Percentiles rank a stretch among this genome's conserved stretches.
Evolutionary conservation across 345 rosid species (phyloP).

Genomic region (Draba incana): DNA sequence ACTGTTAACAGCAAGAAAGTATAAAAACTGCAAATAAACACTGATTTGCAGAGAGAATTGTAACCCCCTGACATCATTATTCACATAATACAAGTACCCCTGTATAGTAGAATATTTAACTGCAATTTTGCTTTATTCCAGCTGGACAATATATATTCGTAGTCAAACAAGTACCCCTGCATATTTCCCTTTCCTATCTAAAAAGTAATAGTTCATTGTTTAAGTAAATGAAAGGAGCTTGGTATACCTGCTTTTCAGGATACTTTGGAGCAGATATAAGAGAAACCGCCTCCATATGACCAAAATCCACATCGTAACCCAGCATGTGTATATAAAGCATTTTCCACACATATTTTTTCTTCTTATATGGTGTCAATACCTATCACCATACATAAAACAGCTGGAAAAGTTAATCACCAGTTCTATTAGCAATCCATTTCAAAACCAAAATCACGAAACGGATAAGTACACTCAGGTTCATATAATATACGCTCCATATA

Average conservation of each 20-base stretch:
- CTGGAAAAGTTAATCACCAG: not conserved
- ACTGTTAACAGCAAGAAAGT: not conserved
- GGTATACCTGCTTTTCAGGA: slow-evolving; percentile 93
- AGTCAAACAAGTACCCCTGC: not conserved
- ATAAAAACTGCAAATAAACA: not conserved
- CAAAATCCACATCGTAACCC: slow-evolving; percentile 99
- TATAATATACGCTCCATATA: not conserved
- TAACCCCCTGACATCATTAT: not conserved
- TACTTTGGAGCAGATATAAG: slow-evolving; percentile 98
- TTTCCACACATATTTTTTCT: slow-evolving; percentile 99
- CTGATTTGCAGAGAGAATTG: slow-evolving; percentile 12
- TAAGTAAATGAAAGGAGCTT: slow-evolving; percentile 21
- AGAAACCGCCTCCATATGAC: slow-evolving; percentile 99
- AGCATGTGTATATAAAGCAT: slow-evolving; percentile 97
- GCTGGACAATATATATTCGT: not conserved
- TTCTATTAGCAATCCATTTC: not conserved
- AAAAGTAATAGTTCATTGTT: not conserved
- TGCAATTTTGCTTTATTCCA: not conserved
- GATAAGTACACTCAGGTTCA: not conserved
- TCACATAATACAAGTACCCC: not conserved
- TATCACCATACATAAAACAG: slow-evolving; percentile 37
- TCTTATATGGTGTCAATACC: slow-evolving; percentile 93
- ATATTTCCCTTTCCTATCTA: slow-evolving; percentile 27
- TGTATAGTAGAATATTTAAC: not conserved
- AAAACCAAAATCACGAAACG: not conserved